phyloP scores from a whole-genome alignment of 2,329 filamentous ascomycete species.

The Pestalotiopsis sp. region DNA sequence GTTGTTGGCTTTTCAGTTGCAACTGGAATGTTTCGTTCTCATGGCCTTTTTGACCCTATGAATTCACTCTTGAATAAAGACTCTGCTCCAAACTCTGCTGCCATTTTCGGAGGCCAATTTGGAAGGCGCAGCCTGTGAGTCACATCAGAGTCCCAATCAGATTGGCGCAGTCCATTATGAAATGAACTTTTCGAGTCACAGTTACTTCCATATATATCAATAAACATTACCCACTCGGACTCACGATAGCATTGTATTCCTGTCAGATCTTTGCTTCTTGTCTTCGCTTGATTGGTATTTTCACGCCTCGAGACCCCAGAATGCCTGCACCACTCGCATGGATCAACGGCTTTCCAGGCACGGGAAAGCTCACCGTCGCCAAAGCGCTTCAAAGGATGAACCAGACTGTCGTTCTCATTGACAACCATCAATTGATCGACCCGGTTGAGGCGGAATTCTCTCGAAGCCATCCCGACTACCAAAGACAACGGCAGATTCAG shows the following conservation, averaged over 20 bases:
- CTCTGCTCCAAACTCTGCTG: not conserved
- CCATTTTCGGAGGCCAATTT: not conserved
- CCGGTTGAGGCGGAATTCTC: not conserved
- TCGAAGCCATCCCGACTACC: not conserved
- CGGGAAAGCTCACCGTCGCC: not conserved
- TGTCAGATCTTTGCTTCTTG: not conserved
- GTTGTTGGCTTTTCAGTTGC: not conserved
- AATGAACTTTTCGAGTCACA: not conserved
- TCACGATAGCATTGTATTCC: not conserved
- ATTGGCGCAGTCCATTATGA: not conserved
- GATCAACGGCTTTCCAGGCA: not conserved
- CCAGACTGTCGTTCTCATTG: not conserved
- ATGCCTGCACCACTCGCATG: not conserved
- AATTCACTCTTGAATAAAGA: not conserved
- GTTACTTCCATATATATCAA: not conserved
- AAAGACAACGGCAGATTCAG: not conserved
- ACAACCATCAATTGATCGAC: slow-evolving; percentile 4
- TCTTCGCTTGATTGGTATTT: not conserved
- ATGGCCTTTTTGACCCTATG: not conserved
- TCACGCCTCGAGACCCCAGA: not conserved
- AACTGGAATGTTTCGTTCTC: not conserved
- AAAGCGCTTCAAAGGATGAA: not conserved
- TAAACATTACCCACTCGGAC: not conserved
- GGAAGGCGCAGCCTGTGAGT: not conserved
- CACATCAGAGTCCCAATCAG: not conserved